Conservation (phyloP, 192 early-diverging fungal genomes). For the Linnemannia elongata region DNA sequence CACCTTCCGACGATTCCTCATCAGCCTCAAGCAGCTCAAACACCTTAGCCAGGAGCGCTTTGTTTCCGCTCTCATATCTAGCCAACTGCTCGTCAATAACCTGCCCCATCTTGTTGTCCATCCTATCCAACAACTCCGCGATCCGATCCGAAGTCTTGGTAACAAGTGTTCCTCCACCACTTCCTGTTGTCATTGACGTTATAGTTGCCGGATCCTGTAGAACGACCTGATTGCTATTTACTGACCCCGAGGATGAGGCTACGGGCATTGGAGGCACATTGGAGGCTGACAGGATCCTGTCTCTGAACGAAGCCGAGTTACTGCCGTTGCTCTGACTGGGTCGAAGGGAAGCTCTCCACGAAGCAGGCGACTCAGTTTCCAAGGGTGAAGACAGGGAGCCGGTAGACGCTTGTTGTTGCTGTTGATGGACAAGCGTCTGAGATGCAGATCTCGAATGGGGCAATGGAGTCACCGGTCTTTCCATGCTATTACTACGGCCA, state of each 20-base stretch:
- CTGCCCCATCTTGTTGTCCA: constrained; percentile 35
- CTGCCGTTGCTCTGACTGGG: constrained; percentile 31
- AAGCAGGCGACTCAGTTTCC: constrained; percentile 26
- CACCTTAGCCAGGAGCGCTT: constrained; percentile 33
- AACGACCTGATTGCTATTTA: background rate
- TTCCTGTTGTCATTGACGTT: background rate
- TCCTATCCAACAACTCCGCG: constrained; percentile 34
- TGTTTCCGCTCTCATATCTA: constrained; percentile 38
- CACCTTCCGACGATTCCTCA: constrained; percentile 12
- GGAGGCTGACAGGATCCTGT: constrained; percentile 5
- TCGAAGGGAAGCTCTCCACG: constrained; percentile 34
- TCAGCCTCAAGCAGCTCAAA: constrained; percentile 29
- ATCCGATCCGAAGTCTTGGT: constrained; percentile 40
- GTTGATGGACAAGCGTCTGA: constrained; percentile 19
- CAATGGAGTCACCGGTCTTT: background rate
- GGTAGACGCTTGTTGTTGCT: background rate
- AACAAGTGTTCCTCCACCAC: background rate
- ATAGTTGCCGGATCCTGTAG: background rate
- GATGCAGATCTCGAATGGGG: constrained; percentile 21
- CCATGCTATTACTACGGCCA: constrained; percentile 26
- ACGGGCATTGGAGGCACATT: background rate
- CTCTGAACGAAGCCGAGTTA: constrained; percentile 5
- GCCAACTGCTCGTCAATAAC: constrained; percentile 52
- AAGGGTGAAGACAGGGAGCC: constrained; percentile 10
- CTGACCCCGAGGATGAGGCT: background rate